A percentile compares a stretch with the other conserved stretches of the same genome.
Evolutionary conservation across 2,329 filamentous ascomycete genomes (phyloP).

Genomic region (Colletotrichum coccodes): DNA sequence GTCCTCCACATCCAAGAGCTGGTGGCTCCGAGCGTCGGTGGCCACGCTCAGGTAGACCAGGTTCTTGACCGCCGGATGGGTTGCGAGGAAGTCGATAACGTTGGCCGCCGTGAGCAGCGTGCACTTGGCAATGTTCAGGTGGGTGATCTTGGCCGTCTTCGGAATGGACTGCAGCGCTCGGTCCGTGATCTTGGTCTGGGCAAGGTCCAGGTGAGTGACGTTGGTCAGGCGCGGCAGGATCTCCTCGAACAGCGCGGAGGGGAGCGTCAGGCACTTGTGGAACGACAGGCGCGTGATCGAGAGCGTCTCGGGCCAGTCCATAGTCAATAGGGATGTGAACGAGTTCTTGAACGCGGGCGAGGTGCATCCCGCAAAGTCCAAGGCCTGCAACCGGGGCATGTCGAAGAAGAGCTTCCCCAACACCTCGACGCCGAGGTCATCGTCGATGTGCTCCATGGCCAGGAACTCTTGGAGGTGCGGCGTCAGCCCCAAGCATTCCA

Average conservation of each 20-base stretch:
- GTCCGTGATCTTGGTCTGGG: conserved; percentile 80
- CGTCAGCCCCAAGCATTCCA: conserved; percentile 76
- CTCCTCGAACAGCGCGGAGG: conserved; percentile 72
- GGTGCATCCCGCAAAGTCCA: conserved; percentile 84
- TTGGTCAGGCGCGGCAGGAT: conserved; percentile 76
- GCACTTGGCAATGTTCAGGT: conserved; percentile 83
- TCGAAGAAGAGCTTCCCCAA: conserved; percentile 76
- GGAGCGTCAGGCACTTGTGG: conserved; percentile 81
- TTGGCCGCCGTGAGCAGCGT: conserved; percentile 72
- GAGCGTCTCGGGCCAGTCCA: conserved; percentile 64
- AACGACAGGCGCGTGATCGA: conserved; percentile 76
- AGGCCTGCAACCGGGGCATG: conserved; percentile 70
- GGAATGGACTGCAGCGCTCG: conserved; percentile 77
- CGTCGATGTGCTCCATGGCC: conserved; percentile 83
- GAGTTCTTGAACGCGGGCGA: conserved; percentile 73
- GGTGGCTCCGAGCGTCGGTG: conserved; percentile 76
- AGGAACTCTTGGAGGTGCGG: conserved; percentile 82
- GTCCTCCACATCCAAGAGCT: conserved; percentile 74
- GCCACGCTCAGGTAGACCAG: conserved; percentile 80
- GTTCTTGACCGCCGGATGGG: conserved; percentile 74
- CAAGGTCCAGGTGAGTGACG: conserved; percentile 83
- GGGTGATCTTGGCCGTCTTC: conserved; percentile 76
- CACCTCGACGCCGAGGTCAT: conserved; percentile 76
- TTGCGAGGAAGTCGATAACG: conserved; percentile 76
- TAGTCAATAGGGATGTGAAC: conserved; percentile 65